Evolutionary conservation across 768 basidiomycete genomes (phyloP).

Genomic region (Brasilioporus rufonigricans): DNA sequence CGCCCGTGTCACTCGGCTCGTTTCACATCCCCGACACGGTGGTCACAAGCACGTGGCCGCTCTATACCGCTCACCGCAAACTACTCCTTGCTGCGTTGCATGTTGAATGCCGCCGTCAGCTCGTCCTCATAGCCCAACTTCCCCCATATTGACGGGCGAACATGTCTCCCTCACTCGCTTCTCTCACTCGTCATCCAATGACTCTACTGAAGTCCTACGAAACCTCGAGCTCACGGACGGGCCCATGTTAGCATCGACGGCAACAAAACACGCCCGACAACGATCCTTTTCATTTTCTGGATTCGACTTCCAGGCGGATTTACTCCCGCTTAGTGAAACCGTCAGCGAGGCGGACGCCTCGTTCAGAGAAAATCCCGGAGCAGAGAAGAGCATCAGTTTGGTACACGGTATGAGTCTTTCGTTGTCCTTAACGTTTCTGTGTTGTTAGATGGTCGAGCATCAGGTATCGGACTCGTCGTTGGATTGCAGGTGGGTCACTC

Average conservation of each 20-base stretch:
- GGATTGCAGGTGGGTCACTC: constrained; percentile 61
- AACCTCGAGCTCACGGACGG: constrained; percentile 77
- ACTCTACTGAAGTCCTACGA: constrained; percentile 73
- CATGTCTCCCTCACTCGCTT: constrained; percentile 9
- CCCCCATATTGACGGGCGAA: too few relatives aligned
- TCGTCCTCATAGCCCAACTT: too few relatives aligned
- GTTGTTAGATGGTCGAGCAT: constrained; percentile 5
- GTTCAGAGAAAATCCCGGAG: constrained; percentile 48
- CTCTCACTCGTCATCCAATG: constrained; percentile 29
- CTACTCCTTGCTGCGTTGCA: too few relatives aligned
- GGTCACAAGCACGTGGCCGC: too few relatives aligned
- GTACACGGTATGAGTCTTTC: constrained; percentile 60
- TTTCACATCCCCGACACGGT: too few relatives aligned
- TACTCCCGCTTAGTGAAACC: constrained; percentile 76
- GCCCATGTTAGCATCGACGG: constrained; percentile 33
- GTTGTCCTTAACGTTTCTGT: background rate
- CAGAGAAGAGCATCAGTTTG: constrained; percentile 74
- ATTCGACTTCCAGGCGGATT: constrained; percentile 76
- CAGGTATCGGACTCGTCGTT: constrained; percentile 84
- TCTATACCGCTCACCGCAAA: too few relatives aligned
- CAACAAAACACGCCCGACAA: constrained; percentile 26
- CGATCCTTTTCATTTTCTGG: constrained; percentile 71
- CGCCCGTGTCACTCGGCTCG: too few relatives aligned
- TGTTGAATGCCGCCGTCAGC: too few relatives aligned
- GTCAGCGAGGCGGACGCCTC: constrained; percentile 64